Percentiles rank a stretch among this genome's conserved stretches.
Conservation (phyloP, 306 rosid genomes). For the Sechiopsis laciniata region DNA sequence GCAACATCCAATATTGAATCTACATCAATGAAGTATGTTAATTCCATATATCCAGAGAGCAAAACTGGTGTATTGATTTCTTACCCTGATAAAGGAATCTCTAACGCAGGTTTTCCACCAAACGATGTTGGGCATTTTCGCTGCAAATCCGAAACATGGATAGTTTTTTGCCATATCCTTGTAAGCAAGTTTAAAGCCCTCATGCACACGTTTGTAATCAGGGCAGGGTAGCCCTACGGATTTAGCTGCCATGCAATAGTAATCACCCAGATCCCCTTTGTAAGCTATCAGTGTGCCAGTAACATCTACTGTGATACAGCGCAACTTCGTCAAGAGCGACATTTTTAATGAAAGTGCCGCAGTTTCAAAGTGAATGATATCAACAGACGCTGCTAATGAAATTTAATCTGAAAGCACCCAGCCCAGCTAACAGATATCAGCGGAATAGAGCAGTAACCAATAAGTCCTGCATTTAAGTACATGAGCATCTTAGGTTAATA, state of each 20-base stretch:
- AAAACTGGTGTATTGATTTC: slow-evolving; percentile 20
- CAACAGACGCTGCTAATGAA: too few relatives aligned
- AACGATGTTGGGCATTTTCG: slow-evolving; percentile 75
- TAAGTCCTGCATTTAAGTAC: too few relatives aligned
- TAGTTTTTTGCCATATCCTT: slow-evolving; percentile 77
- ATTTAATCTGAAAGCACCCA: too few relatives aligned
- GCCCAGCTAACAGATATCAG: too few relatives aligned
- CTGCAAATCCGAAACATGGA: slow-evolving; percentile 81
- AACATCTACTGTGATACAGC: slow-evolving; percentile 85
- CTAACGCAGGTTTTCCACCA: slow-evolving; percentile 97
- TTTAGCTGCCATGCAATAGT: slow-evolving; percentile 97
- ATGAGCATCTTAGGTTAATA: too few relatives aligned
- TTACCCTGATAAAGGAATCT: slow-evolving; percentile 85
- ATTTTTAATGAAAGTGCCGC: slow-evolving; percentile 29
- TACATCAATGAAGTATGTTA: too few relatives aligned
- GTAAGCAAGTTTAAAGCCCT: slow-evolving; percentile 81
- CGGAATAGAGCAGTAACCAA: background rate
- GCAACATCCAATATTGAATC: background rate
- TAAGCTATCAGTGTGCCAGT: slow-evolving; percentile 90
- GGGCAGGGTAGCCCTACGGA: slow-evolving; percentile 87
- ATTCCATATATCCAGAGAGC: too few relatives aligned
- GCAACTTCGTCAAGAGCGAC: slow-evolving; percentile 56
- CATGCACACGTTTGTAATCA: slow-evolving; percentile 78
- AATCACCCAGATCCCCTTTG: slow-evolving; percentile 96
- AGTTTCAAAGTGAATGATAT: slow-evolving; percentile 10